Evolutionary conservation across 441 rosid species (phyloP).

Genomic region (Erodium moschatum): DNA sequence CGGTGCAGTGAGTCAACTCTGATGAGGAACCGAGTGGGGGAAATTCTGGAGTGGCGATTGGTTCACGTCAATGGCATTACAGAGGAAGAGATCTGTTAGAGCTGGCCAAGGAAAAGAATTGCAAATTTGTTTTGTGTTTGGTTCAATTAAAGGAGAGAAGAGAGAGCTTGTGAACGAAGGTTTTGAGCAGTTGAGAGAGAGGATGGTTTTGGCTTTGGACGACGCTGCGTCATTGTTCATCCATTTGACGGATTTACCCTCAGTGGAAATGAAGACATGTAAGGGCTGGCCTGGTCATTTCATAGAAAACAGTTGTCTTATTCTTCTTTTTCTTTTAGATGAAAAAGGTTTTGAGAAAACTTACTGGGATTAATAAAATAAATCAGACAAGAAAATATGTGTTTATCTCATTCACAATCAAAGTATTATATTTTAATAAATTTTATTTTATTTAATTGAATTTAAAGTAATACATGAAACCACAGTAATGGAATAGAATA

Average conservation of each 20-base stretch:
- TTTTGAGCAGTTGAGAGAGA: slow-evolving; percentile 9
- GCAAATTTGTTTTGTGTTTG: background rate
- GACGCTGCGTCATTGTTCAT: slow-evolving; percentile 1
- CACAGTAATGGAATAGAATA: no score
- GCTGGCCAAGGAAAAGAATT: background rate
- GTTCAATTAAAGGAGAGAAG: slow-evolving; percentile 1
- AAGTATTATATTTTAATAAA: no score
- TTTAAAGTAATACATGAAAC: no score
- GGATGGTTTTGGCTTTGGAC: slow-evolving; percentile 1
- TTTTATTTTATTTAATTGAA: no score
- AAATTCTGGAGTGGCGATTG: background rate
- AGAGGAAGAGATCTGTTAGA: slow-evolving; percentile 2
- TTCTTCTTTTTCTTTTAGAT: background rate
- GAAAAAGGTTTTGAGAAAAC: background rate
- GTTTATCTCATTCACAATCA: no score
- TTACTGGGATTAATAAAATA: background rate
- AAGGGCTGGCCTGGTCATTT: background rate
- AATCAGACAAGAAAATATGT: background rate
- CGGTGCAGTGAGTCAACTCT: slow-evolving; percentile 12
- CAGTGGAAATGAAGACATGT: background rate
- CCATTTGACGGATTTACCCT: slow-evolving; percentile 1
- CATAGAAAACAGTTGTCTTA: background rate
- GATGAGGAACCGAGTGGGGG: slow-evolving; percentile 28
- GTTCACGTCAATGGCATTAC: slow-evolving; percentile 6
- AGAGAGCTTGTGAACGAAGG: background rate